phyloP scores from a whole-genome alignment of 192 early-diverging fungal genomes.

The Coemansia sp. region DNA sequence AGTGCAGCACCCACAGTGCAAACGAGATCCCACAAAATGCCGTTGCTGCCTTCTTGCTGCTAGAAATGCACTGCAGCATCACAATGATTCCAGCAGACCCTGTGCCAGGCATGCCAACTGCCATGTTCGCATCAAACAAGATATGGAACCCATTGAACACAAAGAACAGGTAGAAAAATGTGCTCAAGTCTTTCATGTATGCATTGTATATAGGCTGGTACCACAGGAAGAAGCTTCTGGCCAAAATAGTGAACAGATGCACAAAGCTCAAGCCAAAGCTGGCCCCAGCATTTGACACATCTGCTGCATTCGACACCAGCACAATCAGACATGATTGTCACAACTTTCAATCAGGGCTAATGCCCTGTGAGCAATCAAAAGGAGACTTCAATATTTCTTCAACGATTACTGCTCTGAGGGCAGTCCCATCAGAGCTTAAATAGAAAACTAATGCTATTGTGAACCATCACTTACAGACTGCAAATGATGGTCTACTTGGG shows the following conservation, averaged over 20 bases:
- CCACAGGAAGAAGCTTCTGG: conserved; percentile 80
- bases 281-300: conserved; percentile 67
- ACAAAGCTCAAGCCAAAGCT: conserved; percentile 77
- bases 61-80: conserved; percentile 69
- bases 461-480: no score
- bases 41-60: conserved; percentile 64
- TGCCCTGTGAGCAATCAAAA: no score
- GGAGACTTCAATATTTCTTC: no score
- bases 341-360: no score
- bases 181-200: conserved; percentile 80
- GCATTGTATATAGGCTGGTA: conserved; percentile 87
- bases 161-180: conserved; percentile 85
- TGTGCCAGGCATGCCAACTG: conserved; percentile 78
- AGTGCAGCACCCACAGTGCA: conserved; percentile 67
- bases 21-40: conserved; percentile 63
- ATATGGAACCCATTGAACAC: conserved; percentile 86
- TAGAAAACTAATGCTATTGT: no score
- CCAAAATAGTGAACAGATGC: conserved; percentile 73
- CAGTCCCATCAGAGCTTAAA: no score
- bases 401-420: no score
- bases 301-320: conserved; percentile 62
- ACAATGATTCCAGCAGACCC: conserved; percentile 82
- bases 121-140: conserved; percentile 79
- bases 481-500: no score
- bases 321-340: conserved; percentile 65